phyloP scores from a whole-genome alignment of 2,329 filamentous ascomycete species.

The Diaporthe velutina region DNA sequence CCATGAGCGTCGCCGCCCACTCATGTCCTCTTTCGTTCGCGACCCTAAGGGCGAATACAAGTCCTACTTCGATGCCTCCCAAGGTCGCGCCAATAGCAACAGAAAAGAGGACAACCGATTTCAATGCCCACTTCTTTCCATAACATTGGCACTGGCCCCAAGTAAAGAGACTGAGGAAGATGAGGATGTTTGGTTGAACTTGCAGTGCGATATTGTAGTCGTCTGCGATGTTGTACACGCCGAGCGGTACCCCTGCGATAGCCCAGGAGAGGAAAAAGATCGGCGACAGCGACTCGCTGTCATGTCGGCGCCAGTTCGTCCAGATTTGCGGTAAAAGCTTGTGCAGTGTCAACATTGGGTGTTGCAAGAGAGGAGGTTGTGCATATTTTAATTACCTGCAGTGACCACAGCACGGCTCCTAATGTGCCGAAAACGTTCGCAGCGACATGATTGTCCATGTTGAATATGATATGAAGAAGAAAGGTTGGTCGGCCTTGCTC shows the following conservation, averaged over 20 bases:
- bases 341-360: neutral
- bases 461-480: neutral
- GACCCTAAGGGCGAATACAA: neutral
- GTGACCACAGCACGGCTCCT: neutral
- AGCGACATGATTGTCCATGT: neutral
- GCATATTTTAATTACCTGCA: neutral
- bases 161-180: neutral
- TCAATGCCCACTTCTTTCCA: neutral
- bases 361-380: no score
- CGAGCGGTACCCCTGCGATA: neutral
- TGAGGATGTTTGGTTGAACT: neutral
- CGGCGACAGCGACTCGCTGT: neutral
- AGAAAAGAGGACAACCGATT: neutral
- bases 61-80: neutral
- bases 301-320: neutral
- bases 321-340: conserved; percentile 1
- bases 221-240: neutral
- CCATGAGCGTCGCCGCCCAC: neutral
- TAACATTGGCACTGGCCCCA: neutral
- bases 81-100: neutral
- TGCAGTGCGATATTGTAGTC: neutral
- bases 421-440: neutral
- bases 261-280: neutral
- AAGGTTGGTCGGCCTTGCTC: no score
- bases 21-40: neutral